Evolutionary conservation across 345 rosid species (phyloP), one percentile per base, ranked within the genome.

Genomic region (Orychophragmus violaceus): DNA sequence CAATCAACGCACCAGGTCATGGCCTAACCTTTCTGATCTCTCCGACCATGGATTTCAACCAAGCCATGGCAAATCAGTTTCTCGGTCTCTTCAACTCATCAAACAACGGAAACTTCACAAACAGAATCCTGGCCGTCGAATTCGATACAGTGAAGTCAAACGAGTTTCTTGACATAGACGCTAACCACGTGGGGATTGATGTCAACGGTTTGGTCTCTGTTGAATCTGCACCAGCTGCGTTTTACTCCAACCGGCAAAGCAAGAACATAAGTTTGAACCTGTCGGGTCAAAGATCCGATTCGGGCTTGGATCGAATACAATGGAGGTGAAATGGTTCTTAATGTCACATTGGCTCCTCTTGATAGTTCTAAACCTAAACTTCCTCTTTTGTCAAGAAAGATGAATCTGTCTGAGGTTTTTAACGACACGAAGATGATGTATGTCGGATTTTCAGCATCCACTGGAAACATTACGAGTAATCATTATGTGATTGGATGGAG

Each of bases 401-500:
- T 70, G 21, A 76, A 85, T 75, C 68, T 87, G 33, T 83, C 85
- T 2, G 57, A 76, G 6, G 17, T 78, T 18, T 51, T 87, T 52
- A 13, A 41, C 25, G 74, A 80, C n/a, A n/a, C n/a, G 9, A 19
- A 48, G 37, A 48, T 70, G 11, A 82, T 84, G 86, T 81, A 74
- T 56, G 75, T 85, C 0, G 96, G 94, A 19, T 82, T 90, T 69
- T 84, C 89, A 1, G 81, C 91, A 39, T 52, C 94, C 0, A 83
- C 87, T 0, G 82, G 85, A 0, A 57, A 75, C 2, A 58, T 75
- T 5, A n/a, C 62, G 29, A 70, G 82, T 24, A 51, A 63, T 35
- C 90, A 86, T 4, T 78, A 77, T 50, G 62, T 84, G 7, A 41
- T 77, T 23, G 87, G 95, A 27, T 88, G 92, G 90, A 88, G 85